A percentile compares a stretch with the other conserved stretches of the same genome.
phyloP scores from a whole-genome alignment of 2,329 filamentous ascomycete genomes.

The Scytalidium lignicola region DNA sequence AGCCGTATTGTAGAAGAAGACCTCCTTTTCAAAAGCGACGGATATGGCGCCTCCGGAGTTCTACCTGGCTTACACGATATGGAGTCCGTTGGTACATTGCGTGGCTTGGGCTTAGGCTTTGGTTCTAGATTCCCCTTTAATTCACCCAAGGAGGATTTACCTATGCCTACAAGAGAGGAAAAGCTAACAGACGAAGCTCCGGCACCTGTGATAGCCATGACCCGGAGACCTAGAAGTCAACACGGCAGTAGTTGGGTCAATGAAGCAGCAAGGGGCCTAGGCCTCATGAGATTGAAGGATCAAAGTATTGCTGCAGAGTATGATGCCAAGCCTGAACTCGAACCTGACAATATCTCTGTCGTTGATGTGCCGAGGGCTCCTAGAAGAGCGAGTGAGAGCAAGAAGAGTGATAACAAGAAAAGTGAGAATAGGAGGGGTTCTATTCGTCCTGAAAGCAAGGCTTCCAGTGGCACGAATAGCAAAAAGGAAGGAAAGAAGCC shows the following conservation, averaged over 20 bases:
- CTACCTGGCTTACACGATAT: conserved; percentile 10
- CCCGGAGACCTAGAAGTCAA: not conserved
- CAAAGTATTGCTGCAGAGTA: not conserved
- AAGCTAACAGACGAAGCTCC: not conserved
- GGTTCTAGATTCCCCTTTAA: not conserved
- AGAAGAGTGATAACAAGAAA: conserved; percentile 1
- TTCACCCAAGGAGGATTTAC: not conserved
- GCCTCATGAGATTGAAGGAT: not conserved
- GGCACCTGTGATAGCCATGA: not conserved
- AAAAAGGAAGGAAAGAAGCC: not conserved
- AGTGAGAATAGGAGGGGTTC: not conserved
- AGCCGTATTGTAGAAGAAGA: conserved; percentile 7
- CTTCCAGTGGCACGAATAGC: not conserved
- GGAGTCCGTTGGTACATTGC: not conserved
- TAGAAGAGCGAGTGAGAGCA: conserved; percentile 16
- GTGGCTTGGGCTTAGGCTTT: not conserved
- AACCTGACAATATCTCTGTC: conserved; percentile 17
- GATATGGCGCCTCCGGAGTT: conserved; percentile 15
- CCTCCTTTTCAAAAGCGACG: conserved; percentile 13
- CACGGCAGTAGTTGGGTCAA: not conserved
- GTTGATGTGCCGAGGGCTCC: conserved; percentile 18
- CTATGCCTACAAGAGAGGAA: not conserved
- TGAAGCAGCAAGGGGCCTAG: not conserved
- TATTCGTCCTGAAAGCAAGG: not conserved
- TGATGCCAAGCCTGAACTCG: conserved; percentile 15